Evolutionary conservation across 2,329 filamentous ascomycete species (phyloP), one percentile per base, ranked within the genome.

Genomic region (Sclerotinia sclerotiorum): DNA sequence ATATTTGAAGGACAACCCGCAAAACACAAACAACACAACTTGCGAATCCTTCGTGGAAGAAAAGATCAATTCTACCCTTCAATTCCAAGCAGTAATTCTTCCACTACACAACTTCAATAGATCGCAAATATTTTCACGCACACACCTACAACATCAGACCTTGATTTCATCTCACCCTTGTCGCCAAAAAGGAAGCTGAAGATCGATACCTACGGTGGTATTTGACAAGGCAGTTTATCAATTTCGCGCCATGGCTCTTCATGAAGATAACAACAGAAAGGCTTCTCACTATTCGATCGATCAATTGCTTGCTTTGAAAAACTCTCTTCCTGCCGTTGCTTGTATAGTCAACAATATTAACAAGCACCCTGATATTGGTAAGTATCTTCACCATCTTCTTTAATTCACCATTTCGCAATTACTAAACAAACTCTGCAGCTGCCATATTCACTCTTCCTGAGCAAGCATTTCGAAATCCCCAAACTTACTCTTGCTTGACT

Each of bases 311-410:
- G 29, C 57, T 29, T 42, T 78, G 68, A 73, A 72, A 68, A 69
- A 39, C 35, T 71, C 73, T 10, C 73, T 76, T 65, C 69, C 74
- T 3, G 49, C 73, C 27, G 63, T 75, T 42, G 69, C 54, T 51
- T 74, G 69, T 54, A 57, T 70, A n/a, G 57, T 77, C 27, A 60
- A 69, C 15, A 75, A 74, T 29, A 67, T 78, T n/a, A 74, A 72
- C 66, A 71, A 71, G 56, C 73, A 73, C 63, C 60, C 72, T 46
- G 73, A 76, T 49, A 72, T 76, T 69, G 71, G 76, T 77, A 69
- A 46, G 71, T 69, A 24, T 60, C n/a, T 29, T n/a, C 19, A 29
- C 15, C 2, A 39, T 10, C 35, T 29, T 32, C 32, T 8, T 32
- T 19, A 8, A 61, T 57, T 27, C 48, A 35, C 32, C 49, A 21